Evolutionary conservation across 108 stramenopile genomes (phyloP), one percentile per base, ranked within the genome.

Genomic region (Skeletonema costatum): DNA sequence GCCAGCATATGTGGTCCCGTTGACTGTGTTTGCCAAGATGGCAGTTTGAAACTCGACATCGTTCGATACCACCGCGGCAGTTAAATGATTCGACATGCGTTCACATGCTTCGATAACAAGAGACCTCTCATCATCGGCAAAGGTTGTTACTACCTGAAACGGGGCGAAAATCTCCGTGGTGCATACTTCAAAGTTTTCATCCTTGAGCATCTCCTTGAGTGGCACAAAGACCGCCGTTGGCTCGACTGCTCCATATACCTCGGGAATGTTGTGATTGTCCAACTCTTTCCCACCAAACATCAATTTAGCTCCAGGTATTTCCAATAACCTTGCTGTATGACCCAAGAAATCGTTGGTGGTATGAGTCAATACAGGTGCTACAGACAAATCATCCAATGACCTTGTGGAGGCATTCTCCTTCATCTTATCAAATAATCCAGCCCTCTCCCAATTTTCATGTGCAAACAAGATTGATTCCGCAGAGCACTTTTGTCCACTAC

Each of bases 211-310:
- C 80, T 96, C 89, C 46, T 90, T 83, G 32, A 99, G 70, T 1
- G 99, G 99, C 9, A 99, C 97, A 48, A 83, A 94, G 42, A 99
- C 97, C 17, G 99, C 97, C 6, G 99, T 99, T 2, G 99, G 99
- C 70, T 98, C 92, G 11, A 97, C 90, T n/a, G 96, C 95, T 14
- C 99, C 99, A 84, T 99, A 99, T 12, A 76, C 60, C 9, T 83
- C 80, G 2, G 97, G 98, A 68, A 98, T 97, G 38, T 84, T 90
- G 77, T 97, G 94, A 39, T 89, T 80, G 31, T 71, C 80, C 50
- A 98, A 75, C 62, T 94, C 95, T 72, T 92, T 89, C 11, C 97
- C 98, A 36, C 98, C 98, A 85, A 95, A 98, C 71, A 97, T 76
- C 25, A 99, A 68, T 68, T 89, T 83, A 9, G 97, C 92, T 63